These are phyloP conservation scores for Novymonas esmeraldas DNA, from an alignment of 208 protist species.

Conservation along the genomic window DNA sequence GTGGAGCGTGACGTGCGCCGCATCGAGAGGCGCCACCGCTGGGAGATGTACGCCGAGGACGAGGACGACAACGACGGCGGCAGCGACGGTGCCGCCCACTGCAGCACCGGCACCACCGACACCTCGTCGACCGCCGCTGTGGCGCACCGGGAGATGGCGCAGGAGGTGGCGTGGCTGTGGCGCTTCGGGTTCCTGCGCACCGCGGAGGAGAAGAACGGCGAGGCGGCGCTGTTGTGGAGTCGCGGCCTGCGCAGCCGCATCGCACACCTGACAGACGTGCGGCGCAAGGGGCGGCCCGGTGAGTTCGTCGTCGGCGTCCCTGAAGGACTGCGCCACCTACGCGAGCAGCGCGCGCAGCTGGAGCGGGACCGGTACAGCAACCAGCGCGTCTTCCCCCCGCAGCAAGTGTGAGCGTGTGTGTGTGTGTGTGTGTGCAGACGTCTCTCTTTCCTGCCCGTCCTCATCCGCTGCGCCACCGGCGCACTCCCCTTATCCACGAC, in stretches of 20 bases:
- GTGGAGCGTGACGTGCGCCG: slow-evolving; percentile 25
- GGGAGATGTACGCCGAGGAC: slow-evolving; percentile 38
- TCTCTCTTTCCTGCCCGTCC: background rate
- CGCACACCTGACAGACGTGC: slow-evolving; percentile 82
- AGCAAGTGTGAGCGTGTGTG: slow-evolving; percentile 28
- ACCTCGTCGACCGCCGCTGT: slow-evolving; percentile 1
- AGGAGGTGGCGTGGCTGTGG: slow-evolving; percentile 80
- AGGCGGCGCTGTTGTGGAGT: slow-evolving; percentile 71
- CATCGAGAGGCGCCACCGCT: slow-evolving; percentile 42
- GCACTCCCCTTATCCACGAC: background rate
- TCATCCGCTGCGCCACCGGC: background rate
- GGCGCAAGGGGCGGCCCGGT: slow-evolving; percentile 69
- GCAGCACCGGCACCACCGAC: slow-evolving; percentile 9
- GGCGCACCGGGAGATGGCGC: slow-evolving; percentile 38
- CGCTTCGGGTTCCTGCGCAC: slow-evolving; percentile 80
- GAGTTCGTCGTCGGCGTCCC: slow-evolving; percentile 92
- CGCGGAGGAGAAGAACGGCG: slow-evolving; percentile 59
- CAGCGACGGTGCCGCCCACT: background rate
- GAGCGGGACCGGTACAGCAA: slow-evolving; percentile 80
- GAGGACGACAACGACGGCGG: slow-evolving; percentile 33
- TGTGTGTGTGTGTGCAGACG: background rate
- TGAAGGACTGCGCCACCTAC: slow-evolving; percentile 77
- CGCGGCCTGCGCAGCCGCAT: slow-evolving; percentile 61
- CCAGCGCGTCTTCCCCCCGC: slow-evolving; percentile 76
- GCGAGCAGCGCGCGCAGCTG: slow-evolving; percentile 74